Conservation (phyloP, 768 basidiomycete genomes). For the Cyclocybe aegerita region DNA sequence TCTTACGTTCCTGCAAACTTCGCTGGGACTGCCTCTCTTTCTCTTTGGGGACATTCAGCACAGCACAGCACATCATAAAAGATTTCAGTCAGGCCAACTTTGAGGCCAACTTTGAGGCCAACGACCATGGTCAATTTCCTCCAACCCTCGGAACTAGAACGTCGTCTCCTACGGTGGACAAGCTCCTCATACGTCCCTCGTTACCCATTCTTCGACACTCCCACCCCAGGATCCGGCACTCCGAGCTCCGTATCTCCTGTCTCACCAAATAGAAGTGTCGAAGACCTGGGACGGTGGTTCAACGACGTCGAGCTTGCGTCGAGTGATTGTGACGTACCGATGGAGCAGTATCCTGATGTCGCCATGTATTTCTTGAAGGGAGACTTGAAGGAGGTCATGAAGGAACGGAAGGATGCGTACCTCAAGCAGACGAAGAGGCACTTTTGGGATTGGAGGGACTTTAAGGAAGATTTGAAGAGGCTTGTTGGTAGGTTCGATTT, state of each 20-base stretch:
- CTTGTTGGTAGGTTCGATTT: slow-evolving; percentile 20
- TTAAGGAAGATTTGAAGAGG: slow-evolving; percentile 23
- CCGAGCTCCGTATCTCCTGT: not conserved
- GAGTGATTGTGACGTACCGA: slow-evolving; percentile 15
- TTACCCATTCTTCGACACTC: slow-evolving; percentile 24
- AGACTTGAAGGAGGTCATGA: slow-evolving; percentile 25
- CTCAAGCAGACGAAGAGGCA: slow-evolving; percentile 13
- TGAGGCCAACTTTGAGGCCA: no score
- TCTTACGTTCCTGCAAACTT: no score
- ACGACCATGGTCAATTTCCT: slow-evolving; percentile 5
- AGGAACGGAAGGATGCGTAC: slow-evolving; percentile 18
- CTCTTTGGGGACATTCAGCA: no score
- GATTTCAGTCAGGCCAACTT: no score
- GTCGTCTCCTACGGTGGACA: slow-evolving; percentile 19
- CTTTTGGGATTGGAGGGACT: slow-evolving; percentile 24
- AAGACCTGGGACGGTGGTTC: slow-evolving; percentile 22
- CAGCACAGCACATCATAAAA: no score
- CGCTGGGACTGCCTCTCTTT: not conserved
- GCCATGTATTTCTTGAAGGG: slow-evolving; percentile 26
- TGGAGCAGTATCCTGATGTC: slow-evolving; percentile 21
- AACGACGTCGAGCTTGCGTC: slow-evolving; percentile 19
- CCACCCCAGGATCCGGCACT: not conserved
- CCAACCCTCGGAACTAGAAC: slow-evolving; percentile 16
- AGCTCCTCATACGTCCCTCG: slow-evolving; percentile 19
- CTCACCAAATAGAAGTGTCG: not conserved